Evolutionary conservation across 345 rosid species (phyloP).

Genomic region (Lumnitzera racemosa): DNA sequence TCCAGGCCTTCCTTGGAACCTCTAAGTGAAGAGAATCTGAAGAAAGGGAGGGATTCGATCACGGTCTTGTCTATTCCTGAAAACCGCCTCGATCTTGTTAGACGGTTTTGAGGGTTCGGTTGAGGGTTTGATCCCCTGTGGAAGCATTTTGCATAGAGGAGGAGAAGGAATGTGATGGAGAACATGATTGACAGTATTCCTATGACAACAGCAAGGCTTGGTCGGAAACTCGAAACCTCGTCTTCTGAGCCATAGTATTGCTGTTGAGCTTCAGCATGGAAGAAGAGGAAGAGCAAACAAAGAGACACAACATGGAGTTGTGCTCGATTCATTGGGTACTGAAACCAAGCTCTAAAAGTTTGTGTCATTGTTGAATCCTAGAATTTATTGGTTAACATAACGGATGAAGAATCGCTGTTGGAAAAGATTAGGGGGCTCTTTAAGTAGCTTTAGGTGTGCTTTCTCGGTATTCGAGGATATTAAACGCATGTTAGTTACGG

Average conservation of each 20-base stretch:
- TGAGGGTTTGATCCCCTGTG: slow-evolving; percentile 20
- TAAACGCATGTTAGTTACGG: too few species aligned
- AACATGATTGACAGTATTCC: slow-evolving; percentile 68
- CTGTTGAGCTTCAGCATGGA: slow-evolving; percentile 23
- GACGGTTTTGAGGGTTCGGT: slow-evolving; percentile 13
- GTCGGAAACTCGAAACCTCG: slow-evolving; percentile 46
- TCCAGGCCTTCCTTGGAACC: slow-evolving; percentile 80
- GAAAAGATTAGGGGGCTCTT: too few species aligned
- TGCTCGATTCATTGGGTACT: not conserved
- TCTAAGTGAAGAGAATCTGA: slow-evolving; percentile 63
- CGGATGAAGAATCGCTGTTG: too few species aligned
- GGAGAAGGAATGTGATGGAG: slow-evolving; percentile 50
- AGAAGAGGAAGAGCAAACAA: not conserved
- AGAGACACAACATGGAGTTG: not conserved
- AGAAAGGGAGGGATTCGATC: slow-evolving; percentile 82
- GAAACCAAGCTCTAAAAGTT: not conserved
- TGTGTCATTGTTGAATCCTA: too few species aligned
- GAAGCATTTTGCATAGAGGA: slow-evolving; percentile 66
- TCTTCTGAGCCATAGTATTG: slow-evolving; percentile 3
- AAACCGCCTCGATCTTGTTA: slow-evolving; percentile 35
- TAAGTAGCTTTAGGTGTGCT: too few species aligned
- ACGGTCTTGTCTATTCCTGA: slow-evolving; percentile 78
- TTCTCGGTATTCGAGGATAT: too few species aligned
- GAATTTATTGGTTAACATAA: too few species aligned
- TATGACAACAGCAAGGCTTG: slow-evolving; percentile 78